Evolutionary conservation across 768 basidiomycete species (phyloP), one percentile per base, ranked within the genome.

Genomic region (Amanita molliuscula): DNA sequence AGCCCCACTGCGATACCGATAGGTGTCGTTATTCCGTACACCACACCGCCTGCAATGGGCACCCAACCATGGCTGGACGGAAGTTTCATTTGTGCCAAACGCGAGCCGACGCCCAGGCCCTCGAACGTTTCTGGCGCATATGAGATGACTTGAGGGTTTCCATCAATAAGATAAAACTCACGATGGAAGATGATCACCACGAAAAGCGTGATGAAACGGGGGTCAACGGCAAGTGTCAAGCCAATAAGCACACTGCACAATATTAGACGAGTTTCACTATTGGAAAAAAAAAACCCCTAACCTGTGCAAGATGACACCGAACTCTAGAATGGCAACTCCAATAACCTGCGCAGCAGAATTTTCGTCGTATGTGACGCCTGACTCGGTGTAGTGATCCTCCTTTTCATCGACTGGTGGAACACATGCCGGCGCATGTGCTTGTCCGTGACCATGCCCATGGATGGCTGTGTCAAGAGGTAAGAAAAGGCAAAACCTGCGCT

Each of bases 131-230:
- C 88, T 92, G 59, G 6, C 45, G 37, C 36, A 9, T 28, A 37
- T 18, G 54, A 18, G 50, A 53, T 16, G 34, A 51, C 2, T 21
- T 9, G 16, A 4, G 31, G 31, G 3, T 35, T 44, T 8, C 36
- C n/a, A 41, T 23, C 18, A 20, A 10, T 20, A 28, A 51, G 46
- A 23, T 9, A 25, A 16, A 15, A 78, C 87, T 61, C 62, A 92
- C 91, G 94, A 60, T 97, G 95, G 68, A 94, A 93, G 58, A 92
- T 68, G 21, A 96, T 63, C 46, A 98, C 95, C 52, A 90, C 68
- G 62, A 96, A 92, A n/a, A 99, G 77, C 15, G 84, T 65, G 55
- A 78, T 88, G 68, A 97, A 96, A 31, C 77, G 62, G 3, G 74
- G 66, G 57, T 84, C 81, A n/a, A 93, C 89, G n/a, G 92, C 93